Base-by-base conservation (phyloP, 148 eudicot species). In the Polygonum maritimum region DNA sequence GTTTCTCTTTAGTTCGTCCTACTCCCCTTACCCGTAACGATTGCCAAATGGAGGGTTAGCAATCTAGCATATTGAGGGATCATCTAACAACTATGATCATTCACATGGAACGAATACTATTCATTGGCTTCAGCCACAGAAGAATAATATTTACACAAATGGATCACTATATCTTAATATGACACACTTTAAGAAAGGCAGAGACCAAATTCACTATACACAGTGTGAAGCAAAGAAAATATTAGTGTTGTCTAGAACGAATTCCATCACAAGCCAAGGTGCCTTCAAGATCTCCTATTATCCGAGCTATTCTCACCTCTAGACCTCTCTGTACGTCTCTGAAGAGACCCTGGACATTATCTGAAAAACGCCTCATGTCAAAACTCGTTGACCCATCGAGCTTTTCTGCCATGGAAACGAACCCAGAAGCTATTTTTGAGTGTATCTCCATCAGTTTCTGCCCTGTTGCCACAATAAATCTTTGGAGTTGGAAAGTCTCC, bases 401-500 rank as follows among this genome's bases (percentile, higher is more conserved):
- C 69, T 82, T 85, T 74, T 81, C 83, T 36, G 75, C 69, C 44
- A 81, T 78, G 35, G 79, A 84, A 2, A 79, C 76, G 75, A 95
- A 87, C 69, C 90, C 96, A 15, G 88, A 82, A 18, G 81, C 82
- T 26, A 90, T 85, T 79, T 89, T 92, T 73, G 94, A 72, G 71
- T 90, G 92, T 75, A 91, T 73, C 77, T 92, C 96, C 82, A 88
- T 85, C 85, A 89, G 65, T 76, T 95, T 95, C 83, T 95, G 99
- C 14, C 99, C 98, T 33, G 99, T 88, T 39, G 98, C 98, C 39
- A 95, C 99, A 0, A 91, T 86, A 74, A 89, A 91, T 79, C 99
- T 85, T 82, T 93, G 98, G 15, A 93, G 83, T 78, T 94, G 98
- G 76, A 94, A 94, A 44, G 97, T 94, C 74, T 94, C 98, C 82